A percentile compares a stretch with the other conserved stretches of the same genome.
phyloP scores from a whole-genome alignment of 2,329 filamentous ascomycete genomes.

The Talaromyces marneffei region DNA sequence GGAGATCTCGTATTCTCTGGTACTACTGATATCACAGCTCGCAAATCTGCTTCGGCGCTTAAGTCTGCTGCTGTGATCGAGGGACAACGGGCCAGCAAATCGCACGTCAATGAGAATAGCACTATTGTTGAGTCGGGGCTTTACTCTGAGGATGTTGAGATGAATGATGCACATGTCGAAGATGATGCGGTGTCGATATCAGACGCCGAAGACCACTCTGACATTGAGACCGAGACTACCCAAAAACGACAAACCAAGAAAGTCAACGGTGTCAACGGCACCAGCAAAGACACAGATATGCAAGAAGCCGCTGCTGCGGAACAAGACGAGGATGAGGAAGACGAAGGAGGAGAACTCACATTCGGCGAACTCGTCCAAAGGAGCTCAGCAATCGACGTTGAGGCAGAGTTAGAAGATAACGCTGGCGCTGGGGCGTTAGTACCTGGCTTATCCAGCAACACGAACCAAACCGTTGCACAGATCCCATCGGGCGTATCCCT shows the following conservation, averaged over 20 bases:
- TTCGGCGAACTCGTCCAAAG: constrained; percentile 80
- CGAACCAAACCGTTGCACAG: constrained; percentile 40
- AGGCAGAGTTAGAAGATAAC: constrained; percentile 43
- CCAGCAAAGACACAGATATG: constrained; percentile 33
- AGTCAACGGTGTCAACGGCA: constrained; percentile 5
- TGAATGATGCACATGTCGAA: constrained; percentile 24
- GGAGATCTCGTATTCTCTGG: constrained; percentile 42
- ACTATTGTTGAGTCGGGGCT: constrained; percentile 49
- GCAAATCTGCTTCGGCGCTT: constrained; percentile 39
- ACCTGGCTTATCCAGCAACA: constrained; percentile 32
- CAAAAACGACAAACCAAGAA: constrained; percentile 21
- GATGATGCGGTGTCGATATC: constrained; percentile 23
- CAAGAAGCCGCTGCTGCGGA: constrained; percentile 29
- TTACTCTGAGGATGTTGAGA: constrained; percentile 37
- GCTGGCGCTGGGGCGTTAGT: constrained; percentile 41
- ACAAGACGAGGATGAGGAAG: constrained; percentile 34
- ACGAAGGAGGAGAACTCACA: constrained; percentile 54
- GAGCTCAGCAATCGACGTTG: constrained; percentile 68
- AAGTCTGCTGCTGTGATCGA: constrained; percentile 49
- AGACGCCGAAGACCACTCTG: constrained; percentile 25
- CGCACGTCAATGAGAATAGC: constrained; percentile 53
- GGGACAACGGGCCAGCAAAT: constrained; percentile 45
- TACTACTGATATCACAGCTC: constrained; percentile 39
- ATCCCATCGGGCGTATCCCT: constrained; percentile 72
- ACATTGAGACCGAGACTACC: constrained; percentile 17